A percentile compares a stretch with the other conserved stretches of the same genome.
Evolutionary conservation across 2,329 filamentous ascomycete species (phyloP).

Genomic region (Colletotrichum sp.): DNA sequence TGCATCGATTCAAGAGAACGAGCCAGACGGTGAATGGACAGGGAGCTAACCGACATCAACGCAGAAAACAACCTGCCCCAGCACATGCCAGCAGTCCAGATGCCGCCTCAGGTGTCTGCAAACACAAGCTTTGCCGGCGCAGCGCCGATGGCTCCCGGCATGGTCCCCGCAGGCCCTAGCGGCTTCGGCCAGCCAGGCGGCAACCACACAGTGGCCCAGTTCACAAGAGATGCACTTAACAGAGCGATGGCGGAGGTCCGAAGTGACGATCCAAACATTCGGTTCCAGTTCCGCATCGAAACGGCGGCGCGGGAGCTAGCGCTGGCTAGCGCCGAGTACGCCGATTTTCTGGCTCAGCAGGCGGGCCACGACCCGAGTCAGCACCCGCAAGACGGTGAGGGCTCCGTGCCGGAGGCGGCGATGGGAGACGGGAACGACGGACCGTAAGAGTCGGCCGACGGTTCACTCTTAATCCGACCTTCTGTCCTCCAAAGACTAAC

Average conservation of each 20-base stretch:
- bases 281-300: constrained; percentile 57
- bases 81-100: constrained; percentile 32
- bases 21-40: background rate
- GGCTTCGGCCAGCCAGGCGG: constrained; percentile 11
- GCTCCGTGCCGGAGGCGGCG: constrained; percentile 13
- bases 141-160: constrained; percentile 21
- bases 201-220: constrained; percentile 13
- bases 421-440: constrained; percentile 22
- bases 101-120: constrained; percentile 30
- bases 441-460: background rate
- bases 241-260: constrained; percentile 51
- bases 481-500: background rate
- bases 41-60: background rate
- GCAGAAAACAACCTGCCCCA: constrained; percentile 51
- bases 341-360: constrained; percentile 42
- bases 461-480: background rate
- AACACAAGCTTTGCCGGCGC: constrained; percentile 31
- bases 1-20: background rate
- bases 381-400: constrained; percentile 21
- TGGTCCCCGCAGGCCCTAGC: constrained; percentile 32
- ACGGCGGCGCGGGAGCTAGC: constrained; percentile 59
- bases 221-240: constrained; percentile 46
- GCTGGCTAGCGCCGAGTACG: constrained; percentile 55
- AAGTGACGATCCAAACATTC: constrained; percentile 44
- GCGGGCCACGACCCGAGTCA: constrained; percentile 28